phyloP scores from a whole-genome alignment of 176 grass and related monocot species.

The Triticum turgidum region DNA sequence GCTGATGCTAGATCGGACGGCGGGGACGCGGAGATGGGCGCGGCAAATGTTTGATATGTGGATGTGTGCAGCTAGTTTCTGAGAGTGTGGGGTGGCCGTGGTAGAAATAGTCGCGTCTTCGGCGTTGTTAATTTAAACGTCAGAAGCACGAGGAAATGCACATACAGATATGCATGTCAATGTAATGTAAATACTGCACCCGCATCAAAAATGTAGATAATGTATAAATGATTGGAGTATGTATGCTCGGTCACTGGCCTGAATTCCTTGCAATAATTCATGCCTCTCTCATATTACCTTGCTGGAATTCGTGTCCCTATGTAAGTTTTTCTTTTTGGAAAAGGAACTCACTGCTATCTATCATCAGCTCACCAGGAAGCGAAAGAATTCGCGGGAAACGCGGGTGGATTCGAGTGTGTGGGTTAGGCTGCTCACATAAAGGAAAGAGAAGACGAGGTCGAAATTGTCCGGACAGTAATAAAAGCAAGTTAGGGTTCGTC shows the following conservation, averaged over 20 bases:
- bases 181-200: not conserved
- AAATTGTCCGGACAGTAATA: not conserved
- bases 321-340: too few species aligned
- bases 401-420: too few species aligned
- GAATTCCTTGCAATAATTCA: too few species aligned
- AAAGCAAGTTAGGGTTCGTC: not conserved
- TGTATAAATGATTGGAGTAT: not conserved
- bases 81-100: not conserved
- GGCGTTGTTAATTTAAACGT: constrained; percentile 22
- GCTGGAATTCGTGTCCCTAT: too few species aligned
- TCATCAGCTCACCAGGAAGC: too few species aligned
- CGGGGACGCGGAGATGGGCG: not conserved
- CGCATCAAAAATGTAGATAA: not conserved
- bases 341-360: too few species aligned
- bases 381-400: too few species aligned
- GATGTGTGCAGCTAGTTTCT: too few species aligned
- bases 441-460: not conserved
- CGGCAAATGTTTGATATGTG: not conserved
- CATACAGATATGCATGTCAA: not conserved
- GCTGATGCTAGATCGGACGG: constrained; percentile 7
- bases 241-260: not conserved
- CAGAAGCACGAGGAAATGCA: not conserved
- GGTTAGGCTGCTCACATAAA: not conserved
- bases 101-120: not conserved
- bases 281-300: too few species aligned